These are phyloP conservation scores for Vaccinium vitisidaea DNA, from an alignment of 148 eudicot species.

Conservation along the genomic window DNA sequence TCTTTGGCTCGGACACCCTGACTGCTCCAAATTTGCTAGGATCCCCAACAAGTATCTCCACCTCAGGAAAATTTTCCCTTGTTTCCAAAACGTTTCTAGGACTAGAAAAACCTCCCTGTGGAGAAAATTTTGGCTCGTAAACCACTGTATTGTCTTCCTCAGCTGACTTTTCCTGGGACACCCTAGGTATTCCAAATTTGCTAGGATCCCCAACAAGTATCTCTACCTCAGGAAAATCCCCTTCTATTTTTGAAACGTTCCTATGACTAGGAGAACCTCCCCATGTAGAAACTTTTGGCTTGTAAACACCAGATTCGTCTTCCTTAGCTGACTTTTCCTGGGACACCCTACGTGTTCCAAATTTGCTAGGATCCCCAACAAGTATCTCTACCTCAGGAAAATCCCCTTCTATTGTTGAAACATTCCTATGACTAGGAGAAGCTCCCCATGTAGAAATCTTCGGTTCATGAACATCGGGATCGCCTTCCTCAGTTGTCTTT, in stretches of 20 bases:
- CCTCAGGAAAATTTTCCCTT: constrained; percentile 65
- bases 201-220: constrained; percentile 80
- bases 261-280: constrained; percentile 87
- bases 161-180: constrained; percentile 28
- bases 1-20: constrained; percentile 25
- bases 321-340: constrained; percentile 33
- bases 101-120: constrained; percentile 91
- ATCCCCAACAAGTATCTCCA: constrained; percentile 90
- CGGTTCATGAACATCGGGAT: constrained; percentile 66
- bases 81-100: constrained; percentile 29
- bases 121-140: constrained; percentile 86
- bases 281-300: constrained; percentile 97
- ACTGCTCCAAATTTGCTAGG: constrained; percentile 53
- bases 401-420: constrained; percentile 34
- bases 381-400: constrained; percentile 83
- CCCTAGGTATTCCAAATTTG: constrained; percentile 42
- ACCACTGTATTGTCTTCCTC: constrained; percentile 50
- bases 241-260: constrained; percentile 75
- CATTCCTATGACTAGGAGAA: constrained; percentile 64
- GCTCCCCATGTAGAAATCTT: constrained; percentile 95
- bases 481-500: constrained; percentile 38
- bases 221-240: constrained; percentile 81
- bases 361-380: constrained; percentile 76
- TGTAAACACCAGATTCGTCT: constrained; percentile 57
- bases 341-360: constrained; percentile 35